A percentile compares a stretch with the other conserved stretches of the same genome.
Evolutionary conservation across 2,329 filamentous ascomycete species (phyloP).

Genomic region (Verticillium dahliae): DNA sequence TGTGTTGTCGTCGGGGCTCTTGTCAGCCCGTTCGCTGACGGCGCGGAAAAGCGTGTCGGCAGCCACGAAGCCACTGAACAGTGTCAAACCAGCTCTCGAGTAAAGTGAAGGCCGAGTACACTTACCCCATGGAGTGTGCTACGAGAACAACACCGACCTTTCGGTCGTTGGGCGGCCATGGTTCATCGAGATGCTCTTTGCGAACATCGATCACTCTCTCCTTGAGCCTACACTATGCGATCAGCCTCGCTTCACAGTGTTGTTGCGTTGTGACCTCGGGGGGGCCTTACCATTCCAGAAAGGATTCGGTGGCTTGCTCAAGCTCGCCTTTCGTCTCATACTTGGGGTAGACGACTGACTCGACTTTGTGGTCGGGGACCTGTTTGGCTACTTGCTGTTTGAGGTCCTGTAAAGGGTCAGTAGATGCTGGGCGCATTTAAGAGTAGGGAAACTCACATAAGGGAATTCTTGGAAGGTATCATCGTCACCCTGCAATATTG

Average conservation of each 20-base stretch:
- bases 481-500: constrained; percentile 49
- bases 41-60: constrained; percentile 73
- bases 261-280: background rate
- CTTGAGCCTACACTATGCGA: constrained; percentile 52
- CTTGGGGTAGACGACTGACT: constrained; percentile 60
- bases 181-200: constrained; percentile 62
- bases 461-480: constrained; percentile 65
- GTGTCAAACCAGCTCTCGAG: background rate
- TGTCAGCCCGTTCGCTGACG: constrained; percentile 52
- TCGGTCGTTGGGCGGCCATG: constrained; percentile 74
- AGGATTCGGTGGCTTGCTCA: constrained; percentile 35
- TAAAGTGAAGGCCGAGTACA: background rate
- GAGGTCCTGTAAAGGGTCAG: constrained; percentile 36
- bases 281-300: constrained; percentile 36
- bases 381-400: constrained; percentile 50
- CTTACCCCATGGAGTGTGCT: constrained; percentile 73
- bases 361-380: constrained; percentile 53
- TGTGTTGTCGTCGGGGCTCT: constrained; percentile 16
- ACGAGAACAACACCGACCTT: constrained; percentile 72
- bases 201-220: constrained; percentile 72
- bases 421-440: background rate
- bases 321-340: constrained; percentile 70
- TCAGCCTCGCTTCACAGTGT: background rate
- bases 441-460: constrained; percentile 22
- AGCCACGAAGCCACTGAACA: constrained; percentile 67